phyloP scores from a whole-genome alignment of 1,284 basidiomycete genomes.

The Leccinum pachyderme region DNA sequence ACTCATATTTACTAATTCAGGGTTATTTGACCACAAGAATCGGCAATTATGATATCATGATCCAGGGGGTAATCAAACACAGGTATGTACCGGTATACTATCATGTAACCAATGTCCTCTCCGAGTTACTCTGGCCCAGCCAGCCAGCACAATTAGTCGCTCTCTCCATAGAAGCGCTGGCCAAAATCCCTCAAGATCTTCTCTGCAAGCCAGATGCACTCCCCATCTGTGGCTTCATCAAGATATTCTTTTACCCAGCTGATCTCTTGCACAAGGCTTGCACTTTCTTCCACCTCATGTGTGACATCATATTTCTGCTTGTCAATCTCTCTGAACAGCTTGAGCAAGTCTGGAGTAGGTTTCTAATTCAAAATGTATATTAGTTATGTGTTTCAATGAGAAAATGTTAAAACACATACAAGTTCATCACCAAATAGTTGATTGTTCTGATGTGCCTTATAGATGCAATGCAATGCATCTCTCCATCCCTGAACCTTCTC shows the following conservation, averaged over 20 bases:
- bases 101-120: neutral
- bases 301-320: constrained; percentile 24
- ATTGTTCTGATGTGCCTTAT: neutral
- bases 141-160: neutral
- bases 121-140: neutral
- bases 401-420: constrained; percentile 11
- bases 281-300: constrained; percentile 9
- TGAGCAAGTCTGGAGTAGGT: constrained; percentile 11
- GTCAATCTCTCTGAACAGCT: constrained; percentile 25
- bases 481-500: constrained; percentile 15
- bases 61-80: neutral
- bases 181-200: constrained; percentile 21
- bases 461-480: constrained; percentile 7
- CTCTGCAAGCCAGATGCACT: constrained; percentile 11
- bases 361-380: constrained; percentile 5
- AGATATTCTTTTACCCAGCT: neutral
- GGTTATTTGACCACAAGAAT: too few species aligned
- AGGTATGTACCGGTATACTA: neutral
- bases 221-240: neutral
- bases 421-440: constrained; percentile 22
- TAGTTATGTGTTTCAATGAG: neutral
- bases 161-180: constrained; percentile 22
- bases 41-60: neutral
- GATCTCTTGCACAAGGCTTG: constrained; percentile 11
- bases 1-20: too few species aligned